Evolutionary conservation across 805 yeast species (phyloP).

Genomic region (Pichia occidentalis): DNA sequence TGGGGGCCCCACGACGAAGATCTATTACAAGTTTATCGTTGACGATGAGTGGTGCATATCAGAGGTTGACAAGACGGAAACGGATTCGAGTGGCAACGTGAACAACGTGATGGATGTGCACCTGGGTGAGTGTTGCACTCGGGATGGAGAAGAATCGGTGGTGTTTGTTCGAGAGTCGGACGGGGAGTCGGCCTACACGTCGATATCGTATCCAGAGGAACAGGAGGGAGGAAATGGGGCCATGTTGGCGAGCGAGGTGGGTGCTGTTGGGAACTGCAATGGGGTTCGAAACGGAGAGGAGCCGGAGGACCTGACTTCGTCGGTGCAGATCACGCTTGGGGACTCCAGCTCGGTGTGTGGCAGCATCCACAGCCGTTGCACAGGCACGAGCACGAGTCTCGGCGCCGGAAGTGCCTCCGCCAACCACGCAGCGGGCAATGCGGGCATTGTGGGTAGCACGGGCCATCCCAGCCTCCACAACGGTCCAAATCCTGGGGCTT

Average conservation of each 20-base stretch:
- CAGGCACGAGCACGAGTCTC: not conserved
- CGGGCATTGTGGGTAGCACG: too few relatives aligned
- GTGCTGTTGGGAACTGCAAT: slow-evolving; percentile 3
- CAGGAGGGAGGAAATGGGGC: slow-evolving; percentile 10
- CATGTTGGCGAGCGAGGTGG: slow-evolving; percentile 4
- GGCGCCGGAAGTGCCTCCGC: slow-evolving; percentile 4
- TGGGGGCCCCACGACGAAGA: slow-evolving; percentile 28
- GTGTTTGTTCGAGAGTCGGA: slow-evolving; percentile 16
- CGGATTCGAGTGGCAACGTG: slow-evolving; percentile 39
- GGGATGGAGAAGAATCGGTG: slow-evolving; percentile 26
- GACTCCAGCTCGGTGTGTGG: slow-evolving; percentile 19
- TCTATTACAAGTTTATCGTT: slow-evolving; percentile 51
- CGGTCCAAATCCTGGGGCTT: slow-evolving; percentile 1
- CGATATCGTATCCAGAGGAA: slow-evolving; percentile 26
- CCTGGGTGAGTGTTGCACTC: too few relatives aligned
- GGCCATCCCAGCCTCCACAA: too few relatives aligned
- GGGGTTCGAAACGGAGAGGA: slow-evolving; percentile 5
- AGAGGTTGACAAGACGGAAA: slow-evolving; percentile 32
- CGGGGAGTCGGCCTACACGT: slow-evolving; percentile 28
- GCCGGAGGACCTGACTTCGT: slow-evolving; percentile 21
- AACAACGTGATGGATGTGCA: slow-evolving; percentile 39
- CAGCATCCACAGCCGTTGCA: slow-evolving; percentile 1
- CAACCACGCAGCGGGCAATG: slow-evolving; percentile 5
- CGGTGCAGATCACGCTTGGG: slow-evolving; percentile 24
- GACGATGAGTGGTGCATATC: slow-evolving; percentile 51